Evolutionary conservation across 225 moss, liverwort and hornwort genomes (phyloP).

Genomic region (Pseudoscleropodium purum): DNA sequence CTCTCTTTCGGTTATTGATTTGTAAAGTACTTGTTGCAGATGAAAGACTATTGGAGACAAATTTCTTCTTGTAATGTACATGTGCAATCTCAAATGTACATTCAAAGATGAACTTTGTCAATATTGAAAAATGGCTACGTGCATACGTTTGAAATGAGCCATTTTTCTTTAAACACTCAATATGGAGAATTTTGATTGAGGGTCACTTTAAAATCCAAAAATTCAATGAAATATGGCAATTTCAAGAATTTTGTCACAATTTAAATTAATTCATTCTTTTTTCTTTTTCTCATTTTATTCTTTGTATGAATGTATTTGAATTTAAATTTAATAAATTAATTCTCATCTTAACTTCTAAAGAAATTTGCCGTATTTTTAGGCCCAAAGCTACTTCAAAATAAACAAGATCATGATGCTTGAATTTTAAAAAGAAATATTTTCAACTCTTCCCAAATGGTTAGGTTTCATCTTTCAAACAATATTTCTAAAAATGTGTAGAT

Average conservation of each 20-base stretch:
- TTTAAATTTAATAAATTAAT: not conserved
- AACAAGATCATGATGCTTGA: not conserved
- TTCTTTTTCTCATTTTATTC: too few species aligned
- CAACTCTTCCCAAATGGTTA: not conserved
- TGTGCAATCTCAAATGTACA: not conserved
- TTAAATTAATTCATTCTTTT: fast-evolving
- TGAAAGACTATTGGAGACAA: not conserved
- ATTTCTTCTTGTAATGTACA: not conserved
- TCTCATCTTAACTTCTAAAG: fast-evolving
- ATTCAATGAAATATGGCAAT: not conserved
- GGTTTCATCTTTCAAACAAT: not conserved
- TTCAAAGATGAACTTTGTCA: not conserved
- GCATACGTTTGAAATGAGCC: not conserved
- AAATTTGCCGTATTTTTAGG: not conserved
- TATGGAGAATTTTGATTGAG: not conserved
- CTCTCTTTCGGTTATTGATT: not conserved
- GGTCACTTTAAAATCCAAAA: not conserved
- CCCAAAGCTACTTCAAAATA: not conserved
- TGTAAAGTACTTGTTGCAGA: fast-evolving
- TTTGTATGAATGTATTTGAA: not conserved
- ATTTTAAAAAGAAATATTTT: not conserved
- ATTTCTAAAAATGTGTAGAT: not conserved
- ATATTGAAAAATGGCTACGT: too few species aligned
- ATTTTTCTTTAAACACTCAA: not conserved
- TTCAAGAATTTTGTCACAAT: too few species aligned